phyloP scores from a whole-genome alignment of 208 protist species.

The Trypanosoma avium region DNA sequence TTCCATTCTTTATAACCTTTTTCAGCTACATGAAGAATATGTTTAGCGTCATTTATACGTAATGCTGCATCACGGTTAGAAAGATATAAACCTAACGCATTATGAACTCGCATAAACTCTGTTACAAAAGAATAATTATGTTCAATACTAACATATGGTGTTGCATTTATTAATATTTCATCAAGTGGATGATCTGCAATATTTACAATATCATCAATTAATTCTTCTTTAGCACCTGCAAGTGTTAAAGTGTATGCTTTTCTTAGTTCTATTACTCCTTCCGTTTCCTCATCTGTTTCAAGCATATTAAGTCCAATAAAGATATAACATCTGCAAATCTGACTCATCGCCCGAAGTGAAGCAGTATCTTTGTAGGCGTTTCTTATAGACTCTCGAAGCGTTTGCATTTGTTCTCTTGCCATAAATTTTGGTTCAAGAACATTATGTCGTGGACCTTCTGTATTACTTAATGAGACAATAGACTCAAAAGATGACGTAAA shows the following conservation, averaged over 20 bases:
- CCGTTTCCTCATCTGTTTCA: constrained; percentile 70
- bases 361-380: constrained; percentile 51
- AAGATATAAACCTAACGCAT: constrained; percentile 73
- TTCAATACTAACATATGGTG: constrained; percentile 21
- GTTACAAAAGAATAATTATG: constrained; percentile 39
- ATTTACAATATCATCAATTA: constrained; percentile 26
- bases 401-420: constrained; percentile 58
- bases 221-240: constrained; percentile 32
- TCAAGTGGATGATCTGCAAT: constrained; percentile 34
- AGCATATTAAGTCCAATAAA: constrained; percentile 76
- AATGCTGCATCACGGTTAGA: constrained; percentile 36
- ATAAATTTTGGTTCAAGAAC: constrained; percentile 76
- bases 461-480: constrained; percentile 52
- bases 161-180: constrained; percentile 34
- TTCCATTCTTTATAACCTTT: constrained; percentile 61
- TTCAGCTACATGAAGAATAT: constrained; percentile 62
- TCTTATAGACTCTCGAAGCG: constrained; percentile 51
- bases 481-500: constrained; percentile 54
- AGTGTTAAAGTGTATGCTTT: constrained; percentile 52
- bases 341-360: constrained; percentile 41
- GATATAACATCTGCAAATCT: constrained; percentile 64
- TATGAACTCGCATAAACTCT: constrained; percentile 69
- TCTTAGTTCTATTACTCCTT: constrained; percentile 47
- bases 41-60: constrained; percentile 39
- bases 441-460: constrained; percentile 71